Evolutionary conservation across 1,139 yeast species (phyloP).

Genomic region (Debaryomyces coudertii): DNA sequence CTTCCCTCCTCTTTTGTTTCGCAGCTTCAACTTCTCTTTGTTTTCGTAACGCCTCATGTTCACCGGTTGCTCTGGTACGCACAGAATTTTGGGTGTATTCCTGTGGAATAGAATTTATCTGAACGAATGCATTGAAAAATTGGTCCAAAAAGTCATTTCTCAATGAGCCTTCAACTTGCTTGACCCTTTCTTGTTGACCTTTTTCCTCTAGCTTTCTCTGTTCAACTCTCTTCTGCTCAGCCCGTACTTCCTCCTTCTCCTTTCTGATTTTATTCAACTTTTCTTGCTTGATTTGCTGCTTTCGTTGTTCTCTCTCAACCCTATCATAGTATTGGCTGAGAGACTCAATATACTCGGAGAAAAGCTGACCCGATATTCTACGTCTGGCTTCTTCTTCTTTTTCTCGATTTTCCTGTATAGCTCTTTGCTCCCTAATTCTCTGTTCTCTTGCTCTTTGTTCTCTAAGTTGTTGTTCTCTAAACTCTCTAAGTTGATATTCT

Average conservation of each 20-base stretch:
- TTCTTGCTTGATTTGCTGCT: conserved; percentile 11
- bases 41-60: neutral
- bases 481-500: conserved; percentile 8
- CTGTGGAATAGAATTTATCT: neutral
- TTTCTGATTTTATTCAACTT: conserved; percentile 10
- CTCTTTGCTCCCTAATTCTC: conserved; percentile 2
- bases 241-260: conserved; percentile 11
- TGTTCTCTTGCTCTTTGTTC: conserved; percentile 8
- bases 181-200: conserved; percentile 8
- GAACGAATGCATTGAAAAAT: conserved; percentile 2
- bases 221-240: conserved; percentile 10
- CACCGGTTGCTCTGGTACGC: neutral
- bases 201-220: conserved; percentile 1
- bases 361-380: neutral
- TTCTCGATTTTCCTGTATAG: too few relatives aligned
- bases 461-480: conserved; percentile 9
- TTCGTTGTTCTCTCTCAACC: conserved; percentile 7
- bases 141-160: conserved; percentile 4
- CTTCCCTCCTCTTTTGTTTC: conserved; percentile 3
- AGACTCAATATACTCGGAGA: neutral
- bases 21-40: neutral
- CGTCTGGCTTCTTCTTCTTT: conserved; percentile 1
- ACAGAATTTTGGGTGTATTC: neutral
- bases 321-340: neutral
- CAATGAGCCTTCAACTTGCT: neutral